phyloP scores from a whole-genome alignment of 768 basidiomycete genomes.

The Amanita fuliginea region DNA sequence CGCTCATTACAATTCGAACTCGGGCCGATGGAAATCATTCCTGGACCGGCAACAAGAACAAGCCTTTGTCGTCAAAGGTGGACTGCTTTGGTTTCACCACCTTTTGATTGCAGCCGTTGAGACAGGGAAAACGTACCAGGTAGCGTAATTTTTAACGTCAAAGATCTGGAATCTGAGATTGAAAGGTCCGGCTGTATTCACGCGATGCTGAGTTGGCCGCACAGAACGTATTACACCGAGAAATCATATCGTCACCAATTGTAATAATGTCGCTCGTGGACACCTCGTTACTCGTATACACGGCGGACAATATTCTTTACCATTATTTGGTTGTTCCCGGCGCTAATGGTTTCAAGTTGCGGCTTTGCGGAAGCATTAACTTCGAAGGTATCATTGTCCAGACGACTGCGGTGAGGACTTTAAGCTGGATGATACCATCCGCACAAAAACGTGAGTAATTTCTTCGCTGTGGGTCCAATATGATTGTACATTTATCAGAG shows the following conservation, averaged over 20 bases:
- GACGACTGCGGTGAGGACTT: slow-evolving; percentile 73
- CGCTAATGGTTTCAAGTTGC: slow-evolving; percentile 70
- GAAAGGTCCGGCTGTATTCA: slow-evolving; percentile 85
- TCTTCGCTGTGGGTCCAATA: slow-evolving; percentile 6
- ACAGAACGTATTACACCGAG: slow-evolving; percentile 74
- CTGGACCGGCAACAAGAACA: slow-evolving; percentile 74
- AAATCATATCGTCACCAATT: slow-evolving; percentile 65
- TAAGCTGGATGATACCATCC: slow-evolving; percentile 96
- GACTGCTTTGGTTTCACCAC: slow-evolving; percentile 94
- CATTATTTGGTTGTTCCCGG: slow-evolving; percentile 90
- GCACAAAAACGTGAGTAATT: slow-evolving; percentile 76
- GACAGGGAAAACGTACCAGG: slow-evolving; percentile 68
- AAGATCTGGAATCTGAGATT: neutral
- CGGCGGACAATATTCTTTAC: slow-evolving; percentile 83
- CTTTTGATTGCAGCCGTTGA: slow-evolving; percentile 89
- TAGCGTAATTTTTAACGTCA: slow-evolving; percentile 17
- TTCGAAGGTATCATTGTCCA: slow-evolving; percentile 84
- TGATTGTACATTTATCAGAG: slow-evolving; percentile 32
- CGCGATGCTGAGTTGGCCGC: slow-evolving; percentile 81
- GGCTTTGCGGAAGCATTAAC: slow-evolving; percentile 89
- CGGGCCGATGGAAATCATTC: slow-evolving; percentile 93
- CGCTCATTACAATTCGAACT: slow-evolving; percentile 87
- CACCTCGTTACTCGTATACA: slow-evolving; percentile 91
- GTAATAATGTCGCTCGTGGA: slow-evolving; percentile 88
- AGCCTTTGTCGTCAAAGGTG: slow-evolving; percentile 80